Base-by-base conservation (phyloP, 176 grass and related monocot genomes). In the Oryza longistaminata region DNA sequence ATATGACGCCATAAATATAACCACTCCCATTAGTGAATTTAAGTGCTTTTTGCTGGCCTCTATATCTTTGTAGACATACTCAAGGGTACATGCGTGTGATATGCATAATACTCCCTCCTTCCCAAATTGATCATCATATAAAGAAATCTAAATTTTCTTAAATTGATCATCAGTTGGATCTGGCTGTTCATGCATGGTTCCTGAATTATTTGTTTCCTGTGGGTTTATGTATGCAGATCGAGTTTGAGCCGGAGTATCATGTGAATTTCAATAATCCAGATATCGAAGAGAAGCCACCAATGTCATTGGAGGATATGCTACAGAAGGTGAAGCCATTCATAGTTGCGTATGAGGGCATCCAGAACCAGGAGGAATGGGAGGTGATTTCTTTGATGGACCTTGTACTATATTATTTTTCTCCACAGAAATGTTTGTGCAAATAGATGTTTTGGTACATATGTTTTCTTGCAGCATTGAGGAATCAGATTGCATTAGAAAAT, bases 341-440 rank as follows among this genome's bases (percentile, higher is more conserved):
- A 89, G 68, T 98, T 65, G 86, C 93, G 3, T 98, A 91, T 37
- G 91, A 95, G 85, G 96, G 91, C 70, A 89, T 96, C 76, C 29
- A 83, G 35, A 88, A 91, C 67, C 91, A 96, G 87, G 96, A 98
- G 79, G 90, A 98, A 82, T 98, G 91, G 96, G 86, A 98, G 96
- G 96, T 94, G 65, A 85, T 72, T 86, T 88, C 14, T 81, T 75
- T 26, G 37, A 40, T 44, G 68, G 43, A 4, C 26, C 66, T 24
- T 5, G n/a, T 14, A 61, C 14, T 29, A 52, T 77, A 73, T 61
- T 72, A 70, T 77, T 40, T 79, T 79, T 26, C 3, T 50, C 74
- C 19, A n/a, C 3, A 2, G 48, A 77, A 77, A 67, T 86, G 44
- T 48, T 78, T 60, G 25, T 73, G 65, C 43, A 24, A 44, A 8